A percentile compares a stretch with the other conserved stretches of the same genome.
phyloP scores from a whole-genome alignment of 192 early-diverging fungal genomes.

The Entophlyctis helioformis region DNA sequence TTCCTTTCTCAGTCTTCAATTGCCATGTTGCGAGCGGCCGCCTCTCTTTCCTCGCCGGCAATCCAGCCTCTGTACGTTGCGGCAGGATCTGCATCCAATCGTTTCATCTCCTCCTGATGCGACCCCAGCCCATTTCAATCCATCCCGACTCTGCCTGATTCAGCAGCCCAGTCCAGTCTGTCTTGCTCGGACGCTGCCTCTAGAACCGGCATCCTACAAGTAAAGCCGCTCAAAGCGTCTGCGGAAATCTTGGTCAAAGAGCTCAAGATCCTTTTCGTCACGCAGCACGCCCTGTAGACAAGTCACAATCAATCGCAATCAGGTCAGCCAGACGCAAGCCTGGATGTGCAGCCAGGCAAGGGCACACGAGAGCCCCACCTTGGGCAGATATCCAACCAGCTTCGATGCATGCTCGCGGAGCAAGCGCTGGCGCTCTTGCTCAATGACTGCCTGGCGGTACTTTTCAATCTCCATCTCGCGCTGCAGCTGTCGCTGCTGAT shows the following conservation, averaged over 20 bases:
- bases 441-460: conserved; percentile 40
- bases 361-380: conserved; percentile 14
- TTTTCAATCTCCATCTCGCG: conserved; percentile 30
- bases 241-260: conserved; percentile 47
- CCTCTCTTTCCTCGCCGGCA: no score
- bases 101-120: no score
- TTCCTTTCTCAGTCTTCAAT: no score
- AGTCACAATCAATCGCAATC: neutral
- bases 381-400: conserved; percentile 42
- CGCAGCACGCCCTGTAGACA: conserved; percentile 40
- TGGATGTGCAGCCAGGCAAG: neutral
- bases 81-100: no score
- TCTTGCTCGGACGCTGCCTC: no score
- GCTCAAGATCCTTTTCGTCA: conserved; percentile 40
- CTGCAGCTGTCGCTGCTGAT: conserved; percentile 14
- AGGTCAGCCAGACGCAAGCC: neutral
- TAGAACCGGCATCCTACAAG: no score
- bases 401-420: conserved; percentile 46
- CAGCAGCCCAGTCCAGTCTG: no score
- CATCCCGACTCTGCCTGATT: no score
- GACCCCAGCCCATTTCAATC: no score
- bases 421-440: conserved; percentile 47
- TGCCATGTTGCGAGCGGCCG: no score
- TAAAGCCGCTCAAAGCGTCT: conserved; percentile 24
- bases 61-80: no score